Percentiles rank a stretch among this genome's conserved stretches.
These are phyloP conservation scores for Botryosphaeria dothidea DNA, from an alignment of 2,329 filamentous ascomycete species.

Conservation along the genomic window DNA sequence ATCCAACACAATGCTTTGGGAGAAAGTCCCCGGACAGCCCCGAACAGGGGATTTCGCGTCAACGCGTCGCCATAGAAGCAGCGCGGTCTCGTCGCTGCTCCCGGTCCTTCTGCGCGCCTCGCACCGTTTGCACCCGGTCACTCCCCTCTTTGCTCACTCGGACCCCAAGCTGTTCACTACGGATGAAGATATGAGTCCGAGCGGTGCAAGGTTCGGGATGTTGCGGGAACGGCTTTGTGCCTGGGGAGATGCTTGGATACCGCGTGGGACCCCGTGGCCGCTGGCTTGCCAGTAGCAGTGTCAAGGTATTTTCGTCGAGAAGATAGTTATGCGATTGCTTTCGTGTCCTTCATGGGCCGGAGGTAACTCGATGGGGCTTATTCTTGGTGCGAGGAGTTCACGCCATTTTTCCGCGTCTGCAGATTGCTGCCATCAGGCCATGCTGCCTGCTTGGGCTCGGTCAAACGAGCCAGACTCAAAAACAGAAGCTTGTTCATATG, in stretches of 20 bases:
- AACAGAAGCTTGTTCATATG: constrained; percentile 61
- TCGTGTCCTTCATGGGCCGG: constrained; percentile 42
- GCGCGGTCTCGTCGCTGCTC: constrained; percentile 70
- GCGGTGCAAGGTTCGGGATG: constrained; percentile 23
- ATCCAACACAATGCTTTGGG: constrained; percentile 73
- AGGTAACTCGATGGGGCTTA: constrained; percentile 99
- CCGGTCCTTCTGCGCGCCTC: constrained; percentile 50
- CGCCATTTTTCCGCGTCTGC: constrained; percentile 47
- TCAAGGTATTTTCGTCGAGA: constrained; percentile 79
- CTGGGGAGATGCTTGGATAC: constrained; percentile 36
- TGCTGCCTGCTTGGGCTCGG: constrained; percentile 52
- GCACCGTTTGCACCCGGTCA: constrained; percentile 52
- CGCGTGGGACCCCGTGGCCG: constrained; percentile 21
- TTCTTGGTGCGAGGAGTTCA: constrained; percentile 96
- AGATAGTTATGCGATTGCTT: constrained; percentile 98
- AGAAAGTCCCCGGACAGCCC: constrained; percentile 99
- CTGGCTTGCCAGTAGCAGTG: constrained; percentile 32
- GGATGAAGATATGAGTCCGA: constrained; percentile 26
- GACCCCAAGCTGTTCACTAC: constrained; percentile 8
- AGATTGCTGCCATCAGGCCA: constrained; percentile 36
- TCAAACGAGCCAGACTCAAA: constrained; percentile 69
- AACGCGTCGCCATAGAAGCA: constrained; percentile 99
- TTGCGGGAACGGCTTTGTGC: background rate
- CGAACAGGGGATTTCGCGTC: constrained; percentile 67
- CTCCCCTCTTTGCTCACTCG: background rate